Evolutionary conservation across 306 rosid genomes (phyloP), one percentile per base, ranked within the genome.

Genomic region (Cucurbita argyrosperma): DNA sequence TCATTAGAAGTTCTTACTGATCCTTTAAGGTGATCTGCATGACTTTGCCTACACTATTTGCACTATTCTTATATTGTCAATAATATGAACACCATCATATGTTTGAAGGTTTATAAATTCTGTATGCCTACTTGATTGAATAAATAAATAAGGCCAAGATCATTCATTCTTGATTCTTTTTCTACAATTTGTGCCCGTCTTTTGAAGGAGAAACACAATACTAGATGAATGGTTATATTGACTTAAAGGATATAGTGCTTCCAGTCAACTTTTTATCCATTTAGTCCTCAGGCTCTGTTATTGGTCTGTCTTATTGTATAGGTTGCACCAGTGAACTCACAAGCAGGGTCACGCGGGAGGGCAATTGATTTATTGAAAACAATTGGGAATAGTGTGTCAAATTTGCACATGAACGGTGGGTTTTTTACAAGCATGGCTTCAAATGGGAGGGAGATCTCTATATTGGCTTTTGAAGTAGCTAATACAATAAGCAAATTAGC

Each of bases 381-480:
- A 14, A 79, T 94, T 76, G 95, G 96, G 43, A 91, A 85, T 81
- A 85, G 96, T 79, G 78, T 94, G 81, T 79, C 95, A 53, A 89
- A 79, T 84, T 83, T 86, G 67, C 87, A 87, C 46, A 53, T 72
- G 73, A 66, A 79, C 74, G 58, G 68, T 14, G 92, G 94, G 45
- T 83, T 90, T 82, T 77, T 66, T 74, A 53, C 90, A 74, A 87
- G 84, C 65, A 63, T 72, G 51, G 75, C 83, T 78, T 79, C 92
- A 56, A 83, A 82, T 79, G 92, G 91, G 74, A 77, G 76, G 39
- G 92, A 68, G 53, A 84, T 91, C 61, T 85, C 96, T 55, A 88
- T 95, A 57, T 56, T 95, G 80, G 89, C 97, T n/a, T 95, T 91
- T 84, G 99, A 95, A 87, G 96, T 95, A 58, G 99, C 99, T 54